Evolutionary conservation across 306 rosid genomes (phyloP).

Genomic region (Betula pendula): DNA sequence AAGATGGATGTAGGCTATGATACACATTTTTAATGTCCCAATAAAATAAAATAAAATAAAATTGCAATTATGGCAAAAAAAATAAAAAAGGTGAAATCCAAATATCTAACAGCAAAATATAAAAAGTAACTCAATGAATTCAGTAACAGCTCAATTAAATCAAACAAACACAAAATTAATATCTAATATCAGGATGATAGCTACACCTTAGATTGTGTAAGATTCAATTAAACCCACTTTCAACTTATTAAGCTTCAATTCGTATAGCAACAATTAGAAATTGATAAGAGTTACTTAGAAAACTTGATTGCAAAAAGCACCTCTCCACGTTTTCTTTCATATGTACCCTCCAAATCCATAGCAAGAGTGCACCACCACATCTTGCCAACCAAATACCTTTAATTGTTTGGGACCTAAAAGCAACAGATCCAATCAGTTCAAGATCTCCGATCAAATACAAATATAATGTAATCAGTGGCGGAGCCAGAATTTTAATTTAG

Average conservation of each 20-base stretch:
- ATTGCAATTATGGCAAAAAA: background rate
- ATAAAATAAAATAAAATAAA: background rate
- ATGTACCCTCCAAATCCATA: constrained; percentile 99
- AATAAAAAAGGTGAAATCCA: constrained; percentile 11
- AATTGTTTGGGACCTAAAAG: constrained; percentile 91
- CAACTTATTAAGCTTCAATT: too few species aligned
- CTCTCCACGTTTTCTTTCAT: constrained; percentile 99
- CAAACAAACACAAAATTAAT: too few species aligned
- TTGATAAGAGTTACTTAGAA: constrained; percentile 16
- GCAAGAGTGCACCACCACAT: constrained; percentile 85
- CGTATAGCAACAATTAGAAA: constrained; percentile 11
- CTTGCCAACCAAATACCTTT: constrained; percentile 98
- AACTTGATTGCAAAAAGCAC: constrained; percentile 40
- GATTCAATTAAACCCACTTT: too few species aligned
- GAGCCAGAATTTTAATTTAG: too few species aligned
- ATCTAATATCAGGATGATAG: too few species aligned
- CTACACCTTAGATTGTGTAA: too few species aligned
- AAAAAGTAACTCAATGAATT: too few species aligned
- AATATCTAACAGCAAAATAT: background rate
- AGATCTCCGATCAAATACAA: constrained; percentile 3
- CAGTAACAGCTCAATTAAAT: too few species aligned
- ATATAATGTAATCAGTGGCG: constrained; percentile 6
- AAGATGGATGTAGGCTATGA: background rate
- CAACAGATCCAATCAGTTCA: constrained; percentile 26
- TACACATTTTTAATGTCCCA: background rate